phyloP scores from a whole-genome alignment of 306 rosid genomes.

The Medicago lupulina region DNA sequence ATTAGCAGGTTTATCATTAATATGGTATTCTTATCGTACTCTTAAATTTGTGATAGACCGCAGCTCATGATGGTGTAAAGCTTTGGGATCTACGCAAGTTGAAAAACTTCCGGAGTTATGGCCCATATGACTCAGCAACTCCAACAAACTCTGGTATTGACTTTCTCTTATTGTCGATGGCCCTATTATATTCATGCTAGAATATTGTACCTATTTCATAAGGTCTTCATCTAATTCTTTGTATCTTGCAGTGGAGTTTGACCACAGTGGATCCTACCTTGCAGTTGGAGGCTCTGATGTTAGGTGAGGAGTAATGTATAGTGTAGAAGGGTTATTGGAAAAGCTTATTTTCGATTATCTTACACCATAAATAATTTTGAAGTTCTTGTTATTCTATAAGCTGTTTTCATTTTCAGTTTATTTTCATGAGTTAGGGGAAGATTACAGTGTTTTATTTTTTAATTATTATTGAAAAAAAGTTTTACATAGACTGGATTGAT shows the following conservation, averaged over 20 bases:
- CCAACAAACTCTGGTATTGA: conserved; percentile 83
- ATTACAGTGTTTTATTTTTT: not conserved
- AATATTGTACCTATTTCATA: conserved; percentile 9
- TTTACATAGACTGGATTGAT: not conserved
- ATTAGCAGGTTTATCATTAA: conserved; percentile 1
- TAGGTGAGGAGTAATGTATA: conserved; percentile 59
- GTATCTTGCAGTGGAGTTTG: conserved; percentile 84
- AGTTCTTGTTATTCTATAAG: not conserved
- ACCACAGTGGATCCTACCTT: conserved; percentile 96
- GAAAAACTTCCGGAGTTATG: conserved; percentile 81
- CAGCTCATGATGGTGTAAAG: conserved; percentile 96
- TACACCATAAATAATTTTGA: not conserved
- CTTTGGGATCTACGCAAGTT: conserved; percentile 97
- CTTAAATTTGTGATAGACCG: conserved; percentile 67
- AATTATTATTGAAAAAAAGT: not conserved
- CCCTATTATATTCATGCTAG: not conserved
- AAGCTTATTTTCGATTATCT: not conserved
- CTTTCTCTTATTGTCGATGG: conserved; percentile 6
- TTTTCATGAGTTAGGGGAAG: not conserved
- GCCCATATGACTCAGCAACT: conserved; percentile 83
- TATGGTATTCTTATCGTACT: conserved; percentile 35
- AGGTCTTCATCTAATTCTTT: conserved; percentile 26
- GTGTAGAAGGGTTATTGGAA: not conserved
- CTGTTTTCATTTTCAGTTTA: conserved; percentile 1
- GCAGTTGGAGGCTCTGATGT: conserved; percentile 90